A percentile compares a stretch with the other conserved stretches of the same genome.
Evolutionary conservation across 768 basidiomycete genomes (phyloP).

Genomic region (Russula virescens): DNA sequence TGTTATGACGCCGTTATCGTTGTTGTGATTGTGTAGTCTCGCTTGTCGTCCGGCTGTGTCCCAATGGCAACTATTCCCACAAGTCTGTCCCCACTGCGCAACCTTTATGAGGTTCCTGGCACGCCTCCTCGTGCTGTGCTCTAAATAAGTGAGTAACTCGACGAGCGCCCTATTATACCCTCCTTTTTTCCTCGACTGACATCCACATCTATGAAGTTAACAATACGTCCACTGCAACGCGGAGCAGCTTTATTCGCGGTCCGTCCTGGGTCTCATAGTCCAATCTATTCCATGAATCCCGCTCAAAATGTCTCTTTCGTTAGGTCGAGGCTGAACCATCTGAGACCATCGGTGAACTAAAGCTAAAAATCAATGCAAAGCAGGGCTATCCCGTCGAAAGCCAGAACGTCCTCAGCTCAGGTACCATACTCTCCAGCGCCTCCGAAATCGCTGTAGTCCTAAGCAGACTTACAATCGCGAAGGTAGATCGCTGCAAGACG

Average conservation of each 20-base stretch:
- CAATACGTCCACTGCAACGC: constrained; percentile 85
- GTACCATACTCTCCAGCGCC: constrained; percentile 37
- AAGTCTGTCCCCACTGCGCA: too few relatives aligned
- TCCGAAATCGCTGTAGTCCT: constrained; percentile 14
- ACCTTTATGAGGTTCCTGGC: neutral
- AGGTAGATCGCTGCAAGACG: constrained; percentile 90
- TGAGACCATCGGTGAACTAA: constrained; percentile 73
- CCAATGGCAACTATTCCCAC: too few relatives aligned
- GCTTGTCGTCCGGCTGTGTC: too few relatives aligned
- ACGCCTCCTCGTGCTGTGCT: neutral
- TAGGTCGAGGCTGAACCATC: constrained; percentile 73
- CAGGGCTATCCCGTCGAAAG: constrained; percentile 67
- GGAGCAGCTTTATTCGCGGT: constrained; percentile 74
- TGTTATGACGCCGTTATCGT: neutral
- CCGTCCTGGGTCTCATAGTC: constrained; percentile 17
- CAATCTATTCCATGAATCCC: neutral
- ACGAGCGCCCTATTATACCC: neutral
- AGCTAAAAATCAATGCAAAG: constrained; percentile 70
- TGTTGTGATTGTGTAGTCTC: neutral
- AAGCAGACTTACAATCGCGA: constrained; percentile 10
- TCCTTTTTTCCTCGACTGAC: neutral
- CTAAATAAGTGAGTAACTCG: neutral
- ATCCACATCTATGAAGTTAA: constrained; percentile 68
- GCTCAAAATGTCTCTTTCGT: neutral
- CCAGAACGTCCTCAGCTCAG: constrained; percentile 95